phyloP scores from a whole-genome alignment of 371 early-diverging fungal genomes.

The Coemansia sp. region DNA sequence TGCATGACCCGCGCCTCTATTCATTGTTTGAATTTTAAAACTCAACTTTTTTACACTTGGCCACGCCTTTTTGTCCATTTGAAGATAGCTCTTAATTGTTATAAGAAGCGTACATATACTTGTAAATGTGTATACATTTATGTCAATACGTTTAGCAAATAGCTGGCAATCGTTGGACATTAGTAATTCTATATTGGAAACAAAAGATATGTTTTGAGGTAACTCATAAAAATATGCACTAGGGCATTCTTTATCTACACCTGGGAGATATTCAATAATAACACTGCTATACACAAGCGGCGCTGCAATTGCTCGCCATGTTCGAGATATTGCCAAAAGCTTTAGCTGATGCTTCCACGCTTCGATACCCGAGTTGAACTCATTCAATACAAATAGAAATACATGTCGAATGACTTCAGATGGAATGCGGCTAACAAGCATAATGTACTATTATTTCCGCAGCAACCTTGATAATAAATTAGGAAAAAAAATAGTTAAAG shows the following conservation, averaged over 20 bases:
- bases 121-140: neutral
- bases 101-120: neutral
- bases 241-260: neutral
- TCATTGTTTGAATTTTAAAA: neutral
- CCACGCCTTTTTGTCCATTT: neutral
- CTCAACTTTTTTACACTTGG: neutral
- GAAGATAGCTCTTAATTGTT: neutral
- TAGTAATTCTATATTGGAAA: neutral
- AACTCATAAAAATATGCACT: neutral
- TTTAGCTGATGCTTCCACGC: neutral
- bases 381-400: neutral
- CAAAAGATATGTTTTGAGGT: neutral
- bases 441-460: neutral
- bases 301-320: neutral
- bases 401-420: neutral
- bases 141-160: neutral
- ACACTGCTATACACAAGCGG: neutral
- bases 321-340: neutral
- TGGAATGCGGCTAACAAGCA: neutral
- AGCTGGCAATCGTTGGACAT: neutral
- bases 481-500: too few species aligned
- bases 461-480: neutral
- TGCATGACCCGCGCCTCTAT: neutral
- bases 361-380: too few species aligned
- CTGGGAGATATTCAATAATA: neutral